A percentile compares a stretch with the other conserved stretches of the same genome.
Conservation (phyloP, 73 alveolate genomes). For the Paramecium sexaurelia region DNA sequence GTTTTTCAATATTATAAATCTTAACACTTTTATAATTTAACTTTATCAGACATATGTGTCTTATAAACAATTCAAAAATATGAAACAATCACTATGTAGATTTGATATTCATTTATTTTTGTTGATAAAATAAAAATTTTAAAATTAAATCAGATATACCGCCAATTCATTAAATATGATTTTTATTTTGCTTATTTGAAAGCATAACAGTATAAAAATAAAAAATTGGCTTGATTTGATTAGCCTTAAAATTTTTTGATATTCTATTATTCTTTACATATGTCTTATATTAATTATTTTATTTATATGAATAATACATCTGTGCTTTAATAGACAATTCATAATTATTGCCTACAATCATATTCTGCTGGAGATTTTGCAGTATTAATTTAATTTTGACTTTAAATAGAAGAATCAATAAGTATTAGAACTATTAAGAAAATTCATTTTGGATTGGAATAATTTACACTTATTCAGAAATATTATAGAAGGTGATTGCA, state of each 20-base stretch:
- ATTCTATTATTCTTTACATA: background rate
- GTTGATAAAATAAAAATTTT: too few species aligned
- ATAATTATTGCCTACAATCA: background rate
- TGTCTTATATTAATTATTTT: background rate
- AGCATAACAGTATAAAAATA: too few species aligned
- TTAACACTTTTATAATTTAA: too few species aligned
- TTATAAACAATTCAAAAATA: too few species aligned
- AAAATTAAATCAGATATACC: background rate
- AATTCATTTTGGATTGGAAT: slow-evolving; percentile 44
- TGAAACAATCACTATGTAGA: too few species aligned
- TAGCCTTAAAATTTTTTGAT: background rate
- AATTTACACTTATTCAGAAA: background rate
- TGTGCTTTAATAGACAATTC: background rate
- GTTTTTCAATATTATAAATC: too few species aligned
- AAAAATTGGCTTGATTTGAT: background rate
- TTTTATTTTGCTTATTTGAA: too few species aligned
- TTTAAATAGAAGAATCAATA: background rate
- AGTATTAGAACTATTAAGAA: background rate
- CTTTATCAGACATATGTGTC: too few species aligned
- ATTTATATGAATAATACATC: background rate
- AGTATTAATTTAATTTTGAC: background rate
- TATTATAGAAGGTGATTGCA: background rate
- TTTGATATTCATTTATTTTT: too few species aligned
- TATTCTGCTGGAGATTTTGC: slow-evolving; percentile 10
- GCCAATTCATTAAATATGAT: background rate